Evolutionary conservation across 2,329 filamentous ascomycete genomes (phyloP), one percentile per base, ranked within the genome.

Genomic region (Colletotrichum spinosum): DNA sequence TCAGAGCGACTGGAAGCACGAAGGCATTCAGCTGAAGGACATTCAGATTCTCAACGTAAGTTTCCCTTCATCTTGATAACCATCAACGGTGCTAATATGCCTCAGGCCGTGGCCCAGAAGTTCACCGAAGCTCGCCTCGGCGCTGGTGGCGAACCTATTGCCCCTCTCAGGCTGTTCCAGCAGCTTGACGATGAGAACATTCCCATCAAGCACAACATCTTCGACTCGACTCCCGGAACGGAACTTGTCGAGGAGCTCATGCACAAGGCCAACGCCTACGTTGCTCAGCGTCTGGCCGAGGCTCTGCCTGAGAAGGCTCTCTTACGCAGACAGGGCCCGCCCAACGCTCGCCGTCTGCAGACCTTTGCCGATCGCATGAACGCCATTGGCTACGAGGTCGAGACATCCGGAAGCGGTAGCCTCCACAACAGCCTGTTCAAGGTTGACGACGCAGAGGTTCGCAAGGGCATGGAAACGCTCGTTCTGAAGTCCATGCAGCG

Each of bases 121-220:
- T 97, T 98, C 85, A 91, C 94, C 48, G 93, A 97, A 80, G 85
- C 88, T 54, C 92, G 96, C 65, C 91, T 97, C 65, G 92, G 92
- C 61, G 90, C 94, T 56, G 91, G 92, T 41, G 89, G 89, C 48
- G 88, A 92, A 69, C 89, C 92, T 11, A 92, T 97, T 72, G 92
- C 94, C 39, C 90, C 95, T 45, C 87, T 99, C 56, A 92, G 96
- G 62, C 86, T 99, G 51, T 84, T 98, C 67, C 94, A 97, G 79
- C 94, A 97, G 80, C 86, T 98, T 45, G 96, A 99, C 71, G 96
- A 99, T 72, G 96, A 99, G 84, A 98, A 98, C 77, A 93, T 97
- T 57, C 96, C 95, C 2, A 94, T 98, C 45, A 94, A 97, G 81
- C 89, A 93, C 76, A 99, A 98, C 81, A 92, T 99, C 69, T 99